A percentile compares a stretch with the other conserved stretches of the same genome.
These are phyloP conservation scores for Clarireedia homoeocarpa DNA, from an alignment of 2,329 filamentous ascomycete species.

Conservation along the genomic window DNA sequence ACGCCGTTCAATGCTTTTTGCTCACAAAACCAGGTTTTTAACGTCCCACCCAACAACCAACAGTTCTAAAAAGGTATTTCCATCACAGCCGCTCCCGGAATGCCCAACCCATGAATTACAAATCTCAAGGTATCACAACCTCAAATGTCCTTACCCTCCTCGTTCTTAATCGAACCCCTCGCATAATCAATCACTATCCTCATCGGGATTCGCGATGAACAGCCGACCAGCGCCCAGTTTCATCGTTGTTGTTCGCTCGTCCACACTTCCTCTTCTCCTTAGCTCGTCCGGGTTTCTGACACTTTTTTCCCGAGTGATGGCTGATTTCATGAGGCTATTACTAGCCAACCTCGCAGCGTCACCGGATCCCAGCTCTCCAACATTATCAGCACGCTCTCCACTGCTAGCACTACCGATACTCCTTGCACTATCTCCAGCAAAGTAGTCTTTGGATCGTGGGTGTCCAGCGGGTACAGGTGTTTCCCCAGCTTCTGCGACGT, in stretches of 20 bases:
- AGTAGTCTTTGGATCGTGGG: conserved; percentile 20
- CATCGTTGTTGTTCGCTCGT: conserved; percentile 70
- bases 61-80: conserved; percentile 1
- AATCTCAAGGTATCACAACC: background rate
- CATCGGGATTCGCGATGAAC: conserved; percentile 79
- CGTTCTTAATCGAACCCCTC: background rate
- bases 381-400: conserved; percentile 49
- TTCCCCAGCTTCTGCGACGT: conserved; percentile 21
- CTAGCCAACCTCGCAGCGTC: conserved; percentile 43
- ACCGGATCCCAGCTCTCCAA: conserved; percentile 42
- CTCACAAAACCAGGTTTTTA: background rate
- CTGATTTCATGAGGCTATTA: conserved; percentile 51
- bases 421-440: conserved; percentile 17
- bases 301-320: conserved; percentile 56
- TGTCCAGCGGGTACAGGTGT: conserved; percentile 21
- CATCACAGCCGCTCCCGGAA: background rate
- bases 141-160: background rate
- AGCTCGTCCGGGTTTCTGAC: conserved; percentile 64
- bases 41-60: conserved; percentile 1
- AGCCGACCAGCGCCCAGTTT: conserved; percentile 55
- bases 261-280: conserved; percentile 69
- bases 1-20: conserved; percentile 6
- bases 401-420: conserved; percentile 28
- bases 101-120: background rate
- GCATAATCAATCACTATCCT: conserved; percentile 26